These are phyloP conservation scores for Boletus coccyginus DNA, from an alignment of 768 basidiomycete species.

Conservation along the genomic window DNA sequence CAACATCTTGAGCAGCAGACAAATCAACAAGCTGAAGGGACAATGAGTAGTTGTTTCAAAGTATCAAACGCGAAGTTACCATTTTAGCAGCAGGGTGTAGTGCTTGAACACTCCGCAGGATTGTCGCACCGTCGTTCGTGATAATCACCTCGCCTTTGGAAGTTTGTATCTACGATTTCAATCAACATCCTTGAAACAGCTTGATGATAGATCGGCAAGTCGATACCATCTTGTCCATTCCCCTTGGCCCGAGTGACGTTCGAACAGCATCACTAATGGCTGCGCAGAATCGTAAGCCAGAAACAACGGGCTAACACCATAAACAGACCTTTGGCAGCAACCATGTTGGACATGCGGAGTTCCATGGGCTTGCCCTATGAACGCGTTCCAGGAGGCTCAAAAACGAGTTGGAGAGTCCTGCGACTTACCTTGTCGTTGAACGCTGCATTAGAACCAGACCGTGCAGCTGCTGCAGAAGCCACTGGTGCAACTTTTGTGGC, in stretches of 20 bases:
- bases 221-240: constrained; percentile 99
- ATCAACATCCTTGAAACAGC: constrained; percentile 8
- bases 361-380: constrained; percentile 95
- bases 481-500: constrained; percentile 21
- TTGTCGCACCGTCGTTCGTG: constrained; percentile 98
- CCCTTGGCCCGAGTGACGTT: constrained; percentile 93
- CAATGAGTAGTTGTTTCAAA: neutral
- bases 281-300: constrained; percentile 30
- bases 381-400: constrained; percentile 27
- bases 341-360: constrained; percentile 94
- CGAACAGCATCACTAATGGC: constrained; percentile 97
- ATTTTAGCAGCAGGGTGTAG: constrained; percentile 98
- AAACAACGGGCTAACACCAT: neutral
- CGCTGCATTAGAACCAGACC: constrained; percentile 63
- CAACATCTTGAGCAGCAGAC: constrained; percentile 96
- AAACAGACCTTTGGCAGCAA: constrained; percentile 87
- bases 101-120: constrained; percentile 92
- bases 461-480: constrained; percentile 24
- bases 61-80: constrained; percentile 42
- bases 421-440: constrained; percentile 80
- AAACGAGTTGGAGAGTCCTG: neutral
- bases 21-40: constrained; percentile 84
- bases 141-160: constrained; percentile 95
- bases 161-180: constrained; percentile 77
- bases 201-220: constrained; percentile 13